Evolutionary conservation across 129 eudicot genomes (phyloP).

Genomic region (Helianthus tuberosus): DNA sequence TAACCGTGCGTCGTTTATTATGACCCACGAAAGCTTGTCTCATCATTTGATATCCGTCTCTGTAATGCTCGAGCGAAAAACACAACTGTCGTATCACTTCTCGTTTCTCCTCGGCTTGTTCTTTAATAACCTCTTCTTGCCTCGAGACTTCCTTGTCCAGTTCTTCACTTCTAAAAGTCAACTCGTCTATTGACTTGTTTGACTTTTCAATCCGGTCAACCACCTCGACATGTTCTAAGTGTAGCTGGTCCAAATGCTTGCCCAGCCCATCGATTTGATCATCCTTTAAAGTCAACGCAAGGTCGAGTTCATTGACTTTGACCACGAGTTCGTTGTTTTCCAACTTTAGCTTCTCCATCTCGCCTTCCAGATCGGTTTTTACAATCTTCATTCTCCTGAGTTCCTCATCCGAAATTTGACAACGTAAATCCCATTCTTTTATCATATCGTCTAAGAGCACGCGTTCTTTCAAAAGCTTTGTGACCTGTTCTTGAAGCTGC

Average conservation of each 20-base stretch:
- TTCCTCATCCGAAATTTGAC: slow-evolving; percentile 68
- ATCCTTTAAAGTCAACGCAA: slow-evolving; percentile 43
- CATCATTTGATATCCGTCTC: slow-evolving; percentile 65
- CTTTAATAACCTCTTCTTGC: slow-evolving; percentile 44
- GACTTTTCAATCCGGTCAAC: slow-evolving; percentile 49
- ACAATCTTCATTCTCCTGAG: slow-evolving; percentile 46
- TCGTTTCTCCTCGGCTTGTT: slow-evolving; percentile 88
- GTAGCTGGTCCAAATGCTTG: slow-evolving; percentile 62
- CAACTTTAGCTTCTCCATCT: slow-evolving; percentile 51
- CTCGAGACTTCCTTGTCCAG: slow-evolving; percentile 53
- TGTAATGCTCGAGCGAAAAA: slow-evolving; percentile 78
- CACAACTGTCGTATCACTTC: slow-evolving; percentile 89
- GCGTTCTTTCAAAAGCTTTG: slow-evolving; percentile 56
- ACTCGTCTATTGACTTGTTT: slow-evolving; percentile 38
- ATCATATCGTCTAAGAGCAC: slow-evolving; percentile 56
- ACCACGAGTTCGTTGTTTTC: slow-evolving; percentile 33
- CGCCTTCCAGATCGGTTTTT: slow-evolving; percentile 54
- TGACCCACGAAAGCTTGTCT: slow-evolving; percentile 46
- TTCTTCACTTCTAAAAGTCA: slow-evolving; percentile 43
- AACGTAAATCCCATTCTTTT: slow-evolving; percentile 71
- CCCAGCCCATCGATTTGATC: slow-evolving; percentile 33
- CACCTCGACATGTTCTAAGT: slow-evolving; percentile 55
- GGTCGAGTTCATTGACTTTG: slow-evolving; percentile 32
- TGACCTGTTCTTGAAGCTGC: slow-evolving; percentile 58
- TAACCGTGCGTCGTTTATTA: slow-evolving; percentile 40